A percentile compares a stretch with the other conserved stretches of the same genome.
These are phyloP conservation scores for Aspergillus quadrilineatus DNA, from an alignment of 2,329 filamentous ascomycete genomes.

Conservation along the genomic window DNA sequence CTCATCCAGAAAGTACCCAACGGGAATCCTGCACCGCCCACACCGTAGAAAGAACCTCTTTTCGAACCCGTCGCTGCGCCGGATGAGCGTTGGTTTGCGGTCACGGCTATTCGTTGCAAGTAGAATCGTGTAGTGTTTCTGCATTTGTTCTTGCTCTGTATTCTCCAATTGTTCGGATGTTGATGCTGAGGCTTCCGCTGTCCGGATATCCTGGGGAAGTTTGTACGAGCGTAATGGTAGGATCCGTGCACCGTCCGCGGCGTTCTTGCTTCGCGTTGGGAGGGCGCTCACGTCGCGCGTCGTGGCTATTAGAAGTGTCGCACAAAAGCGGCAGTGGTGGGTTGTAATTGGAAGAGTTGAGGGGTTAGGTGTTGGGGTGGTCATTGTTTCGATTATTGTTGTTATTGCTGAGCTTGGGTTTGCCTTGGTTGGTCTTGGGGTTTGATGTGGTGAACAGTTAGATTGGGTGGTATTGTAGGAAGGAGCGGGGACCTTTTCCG, in stretches of 20 bases:
- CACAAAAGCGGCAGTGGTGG: constrained; percentile 64
- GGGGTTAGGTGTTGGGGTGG: neutral
- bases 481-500: no score
- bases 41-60: constrained; percentile 62
- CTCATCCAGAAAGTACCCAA: constrained; percentile 63
- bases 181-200: no score
- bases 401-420: neutral
- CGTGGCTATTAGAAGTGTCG: constrained; percentile 61
- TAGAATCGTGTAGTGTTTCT: constrained; percentile 49
- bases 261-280: constrained; percentile 52
- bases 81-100: constrained; percentile 51
- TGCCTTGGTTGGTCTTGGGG: neutral
- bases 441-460: neutral
- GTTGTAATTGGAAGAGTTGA: constrained; percentile 44
- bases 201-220: constrained; percentile 20
- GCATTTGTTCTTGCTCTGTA: constrained; percentile 23
- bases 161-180: neutral
- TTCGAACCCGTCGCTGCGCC: constrained; percentile 65
- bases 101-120: constrained; percentile 52
- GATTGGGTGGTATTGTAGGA: no score
- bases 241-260: constrained; percentile 57
- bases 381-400: neutral
- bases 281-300: constrained; percentile 54
- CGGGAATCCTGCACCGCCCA: constrained; percentile 58
- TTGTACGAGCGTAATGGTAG: constrained; percentile 48